phyloP scores from a whole-genome alignment of 441 rosid species.

The Bocquillonia castaneifolia region DNA sequence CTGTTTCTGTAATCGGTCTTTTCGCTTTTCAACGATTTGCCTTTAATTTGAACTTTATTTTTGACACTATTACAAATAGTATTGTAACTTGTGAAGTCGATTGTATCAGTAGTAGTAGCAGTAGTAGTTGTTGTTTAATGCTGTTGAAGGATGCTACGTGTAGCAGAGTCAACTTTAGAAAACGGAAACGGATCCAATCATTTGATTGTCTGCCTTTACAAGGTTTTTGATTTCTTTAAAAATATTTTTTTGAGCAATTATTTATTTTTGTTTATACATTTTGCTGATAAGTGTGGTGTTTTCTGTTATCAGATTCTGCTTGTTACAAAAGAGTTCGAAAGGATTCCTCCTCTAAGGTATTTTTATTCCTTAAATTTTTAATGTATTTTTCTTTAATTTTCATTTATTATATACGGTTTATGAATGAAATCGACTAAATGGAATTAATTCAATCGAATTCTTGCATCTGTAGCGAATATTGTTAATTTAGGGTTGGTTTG shows the following conservation, averaged over 20 bases:
- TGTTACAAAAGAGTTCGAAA: constrained; percentile 36
- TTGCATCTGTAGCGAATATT: background rate
- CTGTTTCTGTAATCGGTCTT: constrained; percentile 38
- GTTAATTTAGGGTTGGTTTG: background rate
- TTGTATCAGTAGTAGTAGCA: too few relatives aligned
- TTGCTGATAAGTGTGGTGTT: constrained; percentile 1
- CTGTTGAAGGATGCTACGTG: background rate
- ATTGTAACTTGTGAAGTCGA: too few relatives aligned
- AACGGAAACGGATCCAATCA: constrained; percentile 39
- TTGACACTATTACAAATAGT: too few relatives aligned
- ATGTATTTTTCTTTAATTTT: too few relatives aligned
- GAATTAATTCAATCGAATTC: too few relatives aligned
- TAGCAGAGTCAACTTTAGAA: constrained; percentile 31
- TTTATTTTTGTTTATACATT: background rate
- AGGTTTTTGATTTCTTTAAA: too few relatives aligned
- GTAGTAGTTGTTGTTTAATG: too few relatives aligned
- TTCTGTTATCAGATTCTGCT: constrained; percentile 18
- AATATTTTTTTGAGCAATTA: background rate
- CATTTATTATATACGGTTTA: too few relatives aligned
- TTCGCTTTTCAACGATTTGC: constrained; percentile 29
- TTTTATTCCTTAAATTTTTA: too few relatives aligned
- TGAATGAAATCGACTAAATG: too few relatives aligned
- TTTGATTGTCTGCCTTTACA: constrained; percentile 24
- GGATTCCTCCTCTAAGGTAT: constrained; percentile 40
- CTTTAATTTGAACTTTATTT: constrained; percentile 24